Conservation (phyloP, 441 rosid species). For the Euphorbia schlechtendalii region DNA sequence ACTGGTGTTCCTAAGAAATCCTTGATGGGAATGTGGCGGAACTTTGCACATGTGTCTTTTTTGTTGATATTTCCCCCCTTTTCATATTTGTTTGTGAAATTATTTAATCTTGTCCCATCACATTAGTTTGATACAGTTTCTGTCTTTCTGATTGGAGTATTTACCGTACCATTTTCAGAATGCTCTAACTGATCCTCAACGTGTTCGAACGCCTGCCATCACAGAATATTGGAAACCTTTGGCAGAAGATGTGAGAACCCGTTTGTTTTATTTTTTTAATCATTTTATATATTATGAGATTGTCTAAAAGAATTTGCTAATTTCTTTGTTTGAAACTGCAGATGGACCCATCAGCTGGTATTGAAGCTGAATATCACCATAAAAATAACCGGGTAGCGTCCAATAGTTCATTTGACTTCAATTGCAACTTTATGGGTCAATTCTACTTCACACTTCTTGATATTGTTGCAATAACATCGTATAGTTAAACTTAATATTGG, state of each 20-base stretch:
- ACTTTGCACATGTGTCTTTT: too few relatives aligned
- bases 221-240: conserved; percentile 93
- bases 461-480: background rate
- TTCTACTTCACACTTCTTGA: too few relatives aligned
- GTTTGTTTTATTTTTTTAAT: background rate
- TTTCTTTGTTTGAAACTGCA: conserved; percentile 28
- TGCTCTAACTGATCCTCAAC: conserved; percentile 82
- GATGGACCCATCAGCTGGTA: conserved; percentile 96
- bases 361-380: conserved; percentile 92
- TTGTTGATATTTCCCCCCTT: background rate
- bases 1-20: background rate
- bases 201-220: conserved; percentile 82
- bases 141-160: conserved; percentile 4
- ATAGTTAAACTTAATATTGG: background rate
- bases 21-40: background rate
- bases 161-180: conserved; percentile 38
- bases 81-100: background rate
- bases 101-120: conserved; percentile 1
- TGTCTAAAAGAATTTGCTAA: conserved; percentile 7
- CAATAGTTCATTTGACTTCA: background rate
- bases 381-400: conserved; percentile 72
- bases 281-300: background rate
- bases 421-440: background rate
- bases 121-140: conserved; percentile 13
- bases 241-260: conserved; percentile 82